These are phyloP conservation scores for Maudiozyma humilis DNA, from an alignment of 1,139 yeast genomes.

Conservation along the genomic window DNA sequence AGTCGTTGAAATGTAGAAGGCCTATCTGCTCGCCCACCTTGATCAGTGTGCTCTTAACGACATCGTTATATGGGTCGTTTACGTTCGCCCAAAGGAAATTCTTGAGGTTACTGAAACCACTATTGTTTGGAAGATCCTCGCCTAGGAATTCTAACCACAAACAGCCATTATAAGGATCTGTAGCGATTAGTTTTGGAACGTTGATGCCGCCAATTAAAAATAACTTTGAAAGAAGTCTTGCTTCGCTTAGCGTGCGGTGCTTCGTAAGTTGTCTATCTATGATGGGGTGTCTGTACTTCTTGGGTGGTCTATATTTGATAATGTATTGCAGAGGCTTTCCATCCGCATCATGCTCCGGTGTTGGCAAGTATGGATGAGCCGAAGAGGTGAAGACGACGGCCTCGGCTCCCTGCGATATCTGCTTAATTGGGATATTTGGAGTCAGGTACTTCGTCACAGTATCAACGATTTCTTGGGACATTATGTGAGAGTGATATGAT, in stretches of 20 bases:
- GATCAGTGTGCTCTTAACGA: constrained; percentile 38
- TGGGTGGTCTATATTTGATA: constrained; percentile 80
- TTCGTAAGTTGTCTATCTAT: constrained; percentile 72
- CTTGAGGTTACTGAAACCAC: constrained; percentile 49
- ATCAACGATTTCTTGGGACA: constrained; percentile 33
- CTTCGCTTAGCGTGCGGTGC: constrained; percentile 77
- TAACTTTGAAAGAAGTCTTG: constrained; percentile 62
- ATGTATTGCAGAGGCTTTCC: constrained; percentile 37
- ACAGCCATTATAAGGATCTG: constrained; percentile 70
- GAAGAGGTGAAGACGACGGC: constrained; percentile 66
- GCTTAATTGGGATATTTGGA: constrained; percentile 41
- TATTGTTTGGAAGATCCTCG: constrained; percentile 39
- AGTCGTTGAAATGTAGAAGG: constrained; percentile 61
- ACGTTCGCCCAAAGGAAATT: constrained; percentile 65
- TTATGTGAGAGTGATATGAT: constrained; percentile 8
- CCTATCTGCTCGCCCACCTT: constrained; percentile 67
- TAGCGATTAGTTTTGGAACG: constrained; percentile 62
- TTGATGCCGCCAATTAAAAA: constrained; percentile 43
- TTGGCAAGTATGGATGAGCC: constrained; percentile 55
- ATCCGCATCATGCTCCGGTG: constrained; percentile 2
- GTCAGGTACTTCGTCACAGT: constrained; percentile 38
- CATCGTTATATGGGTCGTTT: constrained; percentile 31
- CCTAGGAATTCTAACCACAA: constrained; percentile 86
- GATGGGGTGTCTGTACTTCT: constrained; percentile 79
- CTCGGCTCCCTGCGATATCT: constrained; percentile 92